Percentiles rank a stretch among this genome's conserved stretches.
These are phyloP conservation scores for Mycena rebaudengoi DNA, from an alignment of 768 basidiomycete genomes.

Conservation along the genomic window DNA sequence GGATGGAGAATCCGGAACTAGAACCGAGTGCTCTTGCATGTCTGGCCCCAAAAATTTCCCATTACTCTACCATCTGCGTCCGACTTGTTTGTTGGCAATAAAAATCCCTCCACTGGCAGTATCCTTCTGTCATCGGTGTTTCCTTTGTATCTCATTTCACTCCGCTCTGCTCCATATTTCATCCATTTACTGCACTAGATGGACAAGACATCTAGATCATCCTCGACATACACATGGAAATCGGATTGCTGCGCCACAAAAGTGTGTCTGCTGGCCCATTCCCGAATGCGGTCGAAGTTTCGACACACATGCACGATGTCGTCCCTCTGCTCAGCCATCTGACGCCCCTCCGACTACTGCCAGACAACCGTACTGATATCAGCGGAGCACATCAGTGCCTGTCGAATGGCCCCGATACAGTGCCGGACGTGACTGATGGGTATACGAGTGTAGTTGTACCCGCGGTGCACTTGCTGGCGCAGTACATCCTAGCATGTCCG, in stretches of 20 bases:
- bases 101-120: too few species aligned
- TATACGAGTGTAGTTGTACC: slow-evolving; percentile 27
- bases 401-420: slow-evolving; percentile 33
- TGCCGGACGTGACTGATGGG: slow-evolving; percentile 10
- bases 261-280: background rate
- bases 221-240: background rate
- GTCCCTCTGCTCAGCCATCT: background rate
- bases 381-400: slow-evolving; percentile 32
- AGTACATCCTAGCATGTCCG: slow-evolving; percentile 22
- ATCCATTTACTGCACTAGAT: too few species aligned
- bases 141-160: too few species aligned
- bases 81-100: too few species aligned
- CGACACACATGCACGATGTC: background rate
- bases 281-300: background rate
- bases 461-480: slow-evolving; percentile 30
- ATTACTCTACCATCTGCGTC: too few species aligned
- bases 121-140: too few species aligned
- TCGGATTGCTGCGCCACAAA: background rate
- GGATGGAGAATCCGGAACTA: too few species aligned
- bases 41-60: too few species aligned
- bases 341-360: background rate
- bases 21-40: too few species aligned
- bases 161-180: too few species aligned
- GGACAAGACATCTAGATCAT: background rate
- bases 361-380: slow-evolving; percentile 31